A percentile compares a stretch with the other conserved stretches of the same genome.
These are phyloP conservation scores for Fusarium sp. DNA, from an alignment of 2,329 filamentous ascomycete species.

Conservation along the genomic window DNA sequence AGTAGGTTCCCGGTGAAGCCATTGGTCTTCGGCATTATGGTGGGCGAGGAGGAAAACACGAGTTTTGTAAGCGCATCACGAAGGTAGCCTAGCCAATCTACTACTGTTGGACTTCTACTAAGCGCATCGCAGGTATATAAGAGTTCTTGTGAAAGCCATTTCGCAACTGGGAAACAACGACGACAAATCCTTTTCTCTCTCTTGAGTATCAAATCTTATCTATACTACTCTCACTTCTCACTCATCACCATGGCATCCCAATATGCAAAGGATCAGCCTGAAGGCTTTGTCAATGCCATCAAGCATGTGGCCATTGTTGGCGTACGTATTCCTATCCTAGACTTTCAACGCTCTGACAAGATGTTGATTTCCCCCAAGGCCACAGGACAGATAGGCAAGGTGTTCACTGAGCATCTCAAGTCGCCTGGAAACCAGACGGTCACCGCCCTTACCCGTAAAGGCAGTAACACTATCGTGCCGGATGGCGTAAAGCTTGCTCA, in stretches of 20 bases:
- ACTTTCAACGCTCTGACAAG: neutral
- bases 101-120: neutral
- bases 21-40: neutral
- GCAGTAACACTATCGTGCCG: neutral
- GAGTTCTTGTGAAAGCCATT: neutral
- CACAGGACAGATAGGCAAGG: neutral
- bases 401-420: neutral
- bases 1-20: neutral
- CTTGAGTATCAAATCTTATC: neutral
- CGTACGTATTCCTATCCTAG: neutral
- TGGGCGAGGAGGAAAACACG: neutral
- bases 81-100: too few relatives aligned
- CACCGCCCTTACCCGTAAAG: neutral
- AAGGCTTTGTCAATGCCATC: neutral
- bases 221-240: neutral
- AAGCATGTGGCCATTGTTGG: neutral
- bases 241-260: neutral
- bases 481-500: neutral
- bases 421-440: neutral
- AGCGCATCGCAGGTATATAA: neutral
- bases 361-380: neutral
- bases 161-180: neutral
- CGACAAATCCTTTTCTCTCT: neutral
- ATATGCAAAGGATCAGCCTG: neutral
- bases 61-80: neutral